These are phyloP conservation scores for Colletotrichum australisinense DNA, from an alignment of 2,329 filamentous ascomycete genomes.

Conservation along the genomic window DNA sequence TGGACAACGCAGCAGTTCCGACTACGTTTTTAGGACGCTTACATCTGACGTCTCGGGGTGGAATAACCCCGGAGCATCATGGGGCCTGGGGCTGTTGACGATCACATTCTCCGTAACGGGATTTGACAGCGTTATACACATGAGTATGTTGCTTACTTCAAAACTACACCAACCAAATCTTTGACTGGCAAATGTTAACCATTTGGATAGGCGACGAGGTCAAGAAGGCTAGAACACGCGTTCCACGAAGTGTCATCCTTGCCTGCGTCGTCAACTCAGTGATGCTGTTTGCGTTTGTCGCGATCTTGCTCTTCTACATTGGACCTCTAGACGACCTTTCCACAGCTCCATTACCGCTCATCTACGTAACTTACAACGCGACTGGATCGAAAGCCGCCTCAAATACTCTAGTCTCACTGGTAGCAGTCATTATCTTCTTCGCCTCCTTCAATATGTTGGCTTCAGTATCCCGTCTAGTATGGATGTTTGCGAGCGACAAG, in stretches of 20 bases:
- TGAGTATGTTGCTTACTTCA: neutral
- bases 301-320: neutral
- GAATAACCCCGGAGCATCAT: neutral
- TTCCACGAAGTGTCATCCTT: neutral
- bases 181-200: neutral
- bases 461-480: neutral
- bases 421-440: neutral
- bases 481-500: neutral
- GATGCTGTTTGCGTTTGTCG: neutral
- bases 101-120: constrained; percentile 1
- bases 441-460: neutral
- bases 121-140: neutral
- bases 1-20: neutral
- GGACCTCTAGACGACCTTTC: neutral
- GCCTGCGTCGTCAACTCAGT: neutral
- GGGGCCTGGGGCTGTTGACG: neutral
- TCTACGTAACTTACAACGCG: neutral
- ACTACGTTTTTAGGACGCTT: neutral
- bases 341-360: neutral
- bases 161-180: too few relatives aligned
- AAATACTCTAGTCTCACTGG: neutral
- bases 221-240: neutral
- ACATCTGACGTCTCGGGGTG: neutral
- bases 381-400: neutral
- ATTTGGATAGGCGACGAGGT: neutral